These are phyloP conservation scores for Solanum medicagineum DNA, from an alignment of 257 asterid genomes.

Conservation along the genomic window DNA sequence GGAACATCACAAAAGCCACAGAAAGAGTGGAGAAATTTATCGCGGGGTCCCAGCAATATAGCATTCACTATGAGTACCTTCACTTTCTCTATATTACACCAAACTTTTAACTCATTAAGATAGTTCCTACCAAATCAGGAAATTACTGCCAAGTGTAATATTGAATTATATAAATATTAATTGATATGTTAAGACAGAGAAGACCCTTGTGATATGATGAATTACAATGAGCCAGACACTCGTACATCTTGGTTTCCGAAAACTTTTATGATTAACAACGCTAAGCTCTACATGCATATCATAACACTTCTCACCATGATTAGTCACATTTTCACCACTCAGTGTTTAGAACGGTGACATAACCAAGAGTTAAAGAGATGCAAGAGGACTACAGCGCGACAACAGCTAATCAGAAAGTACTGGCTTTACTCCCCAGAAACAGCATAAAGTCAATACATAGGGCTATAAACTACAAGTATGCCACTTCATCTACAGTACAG, in stretches of 20 bases:
- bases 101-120: neutral
- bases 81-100: neutral
- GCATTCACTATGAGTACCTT: neutral
- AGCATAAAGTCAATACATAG: neutral
- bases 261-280: neutral
- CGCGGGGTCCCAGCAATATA: neutral
- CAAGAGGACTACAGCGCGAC: neutral
- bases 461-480: neutral
- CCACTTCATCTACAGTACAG: neutral
- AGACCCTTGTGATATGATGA: neutral
- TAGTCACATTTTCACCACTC: neutral
- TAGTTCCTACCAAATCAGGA: neutral
- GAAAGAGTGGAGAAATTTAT: neutral
- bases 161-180: neutral
- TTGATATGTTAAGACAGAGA: neutral
- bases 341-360: neutral
- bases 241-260: neutral
- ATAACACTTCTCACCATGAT: neutral
- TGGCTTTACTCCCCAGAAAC: neutral
- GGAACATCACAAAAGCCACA: neutral
- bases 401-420: neutral
- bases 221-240: neutral
- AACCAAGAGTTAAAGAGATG: neutral
- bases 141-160: neutral
- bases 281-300: neutral